Conservation (phyloP, 805 yeast species). For the Candida ipomoeae region DNA sequence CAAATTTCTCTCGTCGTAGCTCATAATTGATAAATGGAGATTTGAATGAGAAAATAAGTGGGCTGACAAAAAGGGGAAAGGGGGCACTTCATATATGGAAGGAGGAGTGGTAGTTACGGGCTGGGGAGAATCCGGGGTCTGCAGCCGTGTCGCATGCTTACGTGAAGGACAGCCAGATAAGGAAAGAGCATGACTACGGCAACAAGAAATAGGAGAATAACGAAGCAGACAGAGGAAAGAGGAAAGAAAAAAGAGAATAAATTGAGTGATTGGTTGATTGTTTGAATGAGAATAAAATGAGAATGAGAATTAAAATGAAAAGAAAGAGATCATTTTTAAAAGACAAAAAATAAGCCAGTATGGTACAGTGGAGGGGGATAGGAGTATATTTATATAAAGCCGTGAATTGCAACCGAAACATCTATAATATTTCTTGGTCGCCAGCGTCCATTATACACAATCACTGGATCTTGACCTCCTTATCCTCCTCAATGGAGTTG, state of each 20-base stretch:
- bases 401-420: too few species aligned
- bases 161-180: conserved; percentile 3
- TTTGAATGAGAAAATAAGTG: background rate
- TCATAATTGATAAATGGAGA: conserved; percentile 3
- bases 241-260: background rate
- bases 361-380: too few species aligned
- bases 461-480: conserved; percentile 50
- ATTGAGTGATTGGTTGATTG: too few species aligned
- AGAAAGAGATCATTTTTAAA: too few species aligned
- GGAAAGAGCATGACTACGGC: conserved; percentile 1
- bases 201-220: background rate
- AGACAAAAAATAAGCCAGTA: too few species aligned
- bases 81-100: too few species aligned
- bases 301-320: too few species aligned
- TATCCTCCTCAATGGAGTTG: conserved; percentile 61
- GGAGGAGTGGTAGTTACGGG: background rate
- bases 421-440: too few species aligned
- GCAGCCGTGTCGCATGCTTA: conserved; percentile 2
- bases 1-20: conserved; percentile 20
- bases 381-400: too few species aligned
- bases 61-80: background rate
- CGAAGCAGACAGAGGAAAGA: background rate
- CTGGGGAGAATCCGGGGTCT: conserved; percentile 3
- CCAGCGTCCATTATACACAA: background rate
- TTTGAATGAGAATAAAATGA: too few species aligned